Base-by-base conservation (phyloP, 2,329 filamentous ascomycete genomes). In the Calonectria crousiana region DNA sequence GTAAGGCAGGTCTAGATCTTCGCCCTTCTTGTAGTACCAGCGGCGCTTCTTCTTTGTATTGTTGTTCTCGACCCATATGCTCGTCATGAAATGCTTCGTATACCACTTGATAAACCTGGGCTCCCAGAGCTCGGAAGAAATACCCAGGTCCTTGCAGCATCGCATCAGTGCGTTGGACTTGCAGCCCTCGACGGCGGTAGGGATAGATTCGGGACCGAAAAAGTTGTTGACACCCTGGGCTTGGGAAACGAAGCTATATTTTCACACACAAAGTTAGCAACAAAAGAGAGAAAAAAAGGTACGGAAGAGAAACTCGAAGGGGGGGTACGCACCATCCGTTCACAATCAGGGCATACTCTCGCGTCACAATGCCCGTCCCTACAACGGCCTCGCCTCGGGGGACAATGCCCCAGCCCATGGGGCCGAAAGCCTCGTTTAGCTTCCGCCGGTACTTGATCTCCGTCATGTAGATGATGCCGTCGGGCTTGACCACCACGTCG, bases 131-230 rank as follows among this genome's bases (percentile, higher is more conserved):
- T 99, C 97, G 77, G 94, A 96, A 1, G 95, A 97, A 77, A 99
- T 94, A 44, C 97, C 97, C 38, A 99, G 87, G 84, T 99, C 97
- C 88, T 99, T 99, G 89, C 97, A 98, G 90, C 96, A 98, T 73
- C 97, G 94, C 93, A 98, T 97, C 78, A 99, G 89, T 16, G 97
- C 97, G 83, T 99, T 99, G 76, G 95, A 98, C 86, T 98, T 98
- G 90, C 95, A 98, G 68, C 97, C 97, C 86, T 99, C 97, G 74
- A 96, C 96, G 11, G 97, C 96, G 1, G 96, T 98, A 32, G 97
- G 95, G 76, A 99, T 95, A 70, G 94, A 94, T 79, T 98, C 96
- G 41, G 95, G 91, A 79, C 91, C 92, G 87, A 98, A 99, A 86
- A 97, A 99, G 78, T 94, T 92, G 88, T 98, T 96, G 85, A 98